Evolutionary conservation across 805 yeast species (phyloP), one percentile per base, ranked within the genome.

Genomic region (Debaryomyces tyrocola): DNA sequence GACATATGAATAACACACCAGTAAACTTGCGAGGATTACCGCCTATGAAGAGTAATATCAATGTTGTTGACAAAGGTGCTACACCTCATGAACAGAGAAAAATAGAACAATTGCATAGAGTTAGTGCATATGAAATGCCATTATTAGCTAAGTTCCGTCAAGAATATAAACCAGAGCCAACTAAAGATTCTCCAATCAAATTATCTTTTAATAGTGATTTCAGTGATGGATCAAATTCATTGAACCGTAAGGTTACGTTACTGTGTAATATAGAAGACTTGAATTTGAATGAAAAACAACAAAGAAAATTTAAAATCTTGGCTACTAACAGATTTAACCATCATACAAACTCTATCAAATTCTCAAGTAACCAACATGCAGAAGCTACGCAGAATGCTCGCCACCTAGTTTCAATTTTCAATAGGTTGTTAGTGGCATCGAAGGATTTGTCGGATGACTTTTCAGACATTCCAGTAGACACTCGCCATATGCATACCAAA

Each of bases 41-140:
- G 14, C 70, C 70, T 20, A 69, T 61, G 51, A 57, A 55, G 48
- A 62, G 70, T 51, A 71, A 70, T 46, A 60, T 64, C 20, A 55
- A 60, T 20, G 77, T 73, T 12, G 59, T 64, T 38, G 57, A 65
- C 28, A 57, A 59, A 38, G 77, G 77, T 15, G 51, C 54, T n/a
- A 63, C 65, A 11, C 69, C 72, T 2, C 74, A 70, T 49, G 62
- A 69, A 42, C 87, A 83, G 57, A 79, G 97, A 60, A 85, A 81
- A 53, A 83, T 80, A 55, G 83, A 96, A 55, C 81, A 86, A 52
- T 82, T 84, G 58, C 84, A 84, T 59, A 79, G 97, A 57, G 75
- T 89, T 37, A 89, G 95, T 9, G 97, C 97, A 0, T 92, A 85
- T 68, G 98, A 92, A 63, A 78, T 92, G 75, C 99, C 99, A 6